Conservation (phyloP, 257 asterid species). For the Henckelia pumila region DNA sequence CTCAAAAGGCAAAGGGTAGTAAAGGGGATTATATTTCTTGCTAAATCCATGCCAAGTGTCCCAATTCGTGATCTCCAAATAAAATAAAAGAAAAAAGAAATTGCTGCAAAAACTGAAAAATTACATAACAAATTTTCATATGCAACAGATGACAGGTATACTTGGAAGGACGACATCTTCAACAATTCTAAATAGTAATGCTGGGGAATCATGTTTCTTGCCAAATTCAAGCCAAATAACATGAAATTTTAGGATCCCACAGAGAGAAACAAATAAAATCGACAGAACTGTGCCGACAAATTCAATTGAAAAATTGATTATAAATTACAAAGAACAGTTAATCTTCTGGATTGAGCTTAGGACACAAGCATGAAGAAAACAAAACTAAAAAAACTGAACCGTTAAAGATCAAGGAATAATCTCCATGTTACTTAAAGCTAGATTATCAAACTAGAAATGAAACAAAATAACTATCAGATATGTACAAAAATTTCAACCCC, state of each 20-base stretch:
- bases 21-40: neutral
- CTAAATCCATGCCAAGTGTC: neutral
- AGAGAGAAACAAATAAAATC: neutral
- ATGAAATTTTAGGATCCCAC: neutral
- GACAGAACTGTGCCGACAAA: neutral
- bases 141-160: conserved; percentile 3
- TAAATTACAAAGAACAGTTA: neutral
- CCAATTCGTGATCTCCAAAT: neutral
- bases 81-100: too few relatives aligned
- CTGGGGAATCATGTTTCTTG: neutral
- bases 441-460: conserved; percentile 14
- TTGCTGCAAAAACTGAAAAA: neutral
- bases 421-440: conserved; percentile 16
- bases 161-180: too few relatives aligned
- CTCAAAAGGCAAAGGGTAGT: neutral
- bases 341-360: conserved; percentile 1
- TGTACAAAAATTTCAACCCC: conserved; percentile 16
- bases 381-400: neutral
- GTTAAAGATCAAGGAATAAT: conserved; percentile 17
- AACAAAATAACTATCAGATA: conserved; percentile 17
- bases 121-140: neutral
- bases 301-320: neutral
- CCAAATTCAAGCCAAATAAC: neutral
- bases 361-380: neutral
- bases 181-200: too few relatives aligned